Evolutionary conservation across 1,284 basidiomycete genomes (phyloP).

Genomic region (Malassezia arunalokei): DNA sequence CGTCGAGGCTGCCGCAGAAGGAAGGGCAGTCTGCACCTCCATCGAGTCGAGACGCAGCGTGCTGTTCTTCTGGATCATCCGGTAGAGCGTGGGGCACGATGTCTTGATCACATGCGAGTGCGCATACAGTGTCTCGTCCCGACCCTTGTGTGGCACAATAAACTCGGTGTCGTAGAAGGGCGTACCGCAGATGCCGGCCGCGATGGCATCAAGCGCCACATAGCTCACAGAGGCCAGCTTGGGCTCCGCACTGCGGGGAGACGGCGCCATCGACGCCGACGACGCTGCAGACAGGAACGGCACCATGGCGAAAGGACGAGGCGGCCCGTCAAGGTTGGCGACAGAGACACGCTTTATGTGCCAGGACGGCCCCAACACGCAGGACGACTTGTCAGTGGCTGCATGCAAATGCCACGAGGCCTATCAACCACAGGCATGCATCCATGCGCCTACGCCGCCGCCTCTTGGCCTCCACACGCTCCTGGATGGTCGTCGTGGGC

Average conservation of each 20-base stretch:
- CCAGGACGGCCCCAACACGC: no score
- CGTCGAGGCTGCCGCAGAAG: neutral
- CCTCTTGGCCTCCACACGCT: neutral
- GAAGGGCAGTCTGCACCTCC: slow-evolving; percentile 2
- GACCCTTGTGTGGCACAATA: slow-evolving; percentile 9
- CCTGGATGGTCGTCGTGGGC: slow-evolving; percentile 3
- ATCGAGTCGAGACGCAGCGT: slow-evolving; percentile 12
- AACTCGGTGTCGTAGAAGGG: slow-evolving; percentile 15
- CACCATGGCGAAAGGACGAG: no score
- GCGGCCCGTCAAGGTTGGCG: no score
- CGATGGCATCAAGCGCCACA: slow-evolving; percentile 11
- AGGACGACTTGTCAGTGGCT: no score
- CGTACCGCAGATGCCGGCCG: slow-evolving; percentile 7
- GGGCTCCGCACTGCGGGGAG: neutral
- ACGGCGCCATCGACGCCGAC: neutral
- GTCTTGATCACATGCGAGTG: slow-evolving; percentile 8
- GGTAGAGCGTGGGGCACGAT: slow-evolving; percentile 7
- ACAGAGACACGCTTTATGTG: no score
- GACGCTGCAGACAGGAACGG: no score
- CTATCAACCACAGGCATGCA: neutral
- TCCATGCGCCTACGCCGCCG: neutral
- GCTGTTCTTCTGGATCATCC: slow-evolving; percentile 1
- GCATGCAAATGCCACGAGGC: no score
- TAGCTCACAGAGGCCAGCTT: slow-evolving; percentile 15
- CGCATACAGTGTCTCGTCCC: slow-evolving; percentile 8